Conservation (phyloP, 805 yeast genomes). For the Starmerella cellae region DNA sequence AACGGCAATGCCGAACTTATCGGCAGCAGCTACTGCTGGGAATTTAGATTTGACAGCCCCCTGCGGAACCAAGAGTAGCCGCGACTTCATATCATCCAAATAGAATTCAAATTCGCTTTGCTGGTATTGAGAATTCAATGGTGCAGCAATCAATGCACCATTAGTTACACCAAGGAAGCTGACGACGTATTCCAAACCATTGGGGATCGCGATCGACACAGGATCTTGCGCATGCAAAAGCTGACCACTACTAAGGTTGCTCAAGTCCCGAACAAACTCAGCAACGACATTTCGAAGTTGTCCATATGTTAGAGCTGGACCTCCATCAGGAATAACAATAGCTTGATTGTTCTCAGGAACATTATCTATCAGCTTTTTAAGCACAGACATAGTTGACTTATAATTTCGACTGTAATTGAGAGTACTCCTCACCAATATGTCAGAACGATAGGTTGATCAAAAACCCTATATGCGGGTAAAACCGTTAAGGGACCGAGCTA, state of each 20-base stretch:
- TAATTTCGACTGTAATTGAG: no score
- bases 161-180: constrained; percentile 46
- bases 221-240: constrained; percentile 34
- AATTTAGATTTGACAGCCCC: constrained; percentile 33
- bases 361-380: constrained; percentile 9
- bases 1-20: constrained; percentile 35
- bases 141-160: constrained; percentile 50
- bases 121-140: constrained; percentile 52
- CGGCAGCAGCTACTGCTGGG: constrained; percentile 41
- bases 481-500: no score
- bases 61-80: constrained; percentile 44
- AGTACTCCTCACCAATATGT: no score
- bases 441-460: no score
- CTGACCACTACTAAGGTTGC: constrained; percentile 16
- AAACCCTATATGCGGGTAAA: no score
- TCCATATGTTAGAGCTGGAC: constrained; percentile 34
- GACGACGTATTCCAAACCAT: constrained; percentile 44
- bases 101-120: constrained; percentile 52
- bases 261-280: constrained; percentile 35
- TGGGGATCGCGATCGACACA: constrained; percentile 49
- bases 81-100: constrained; percentile 45
- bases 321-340: constrained; percentile 35
- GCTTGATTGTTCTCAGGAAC: constrained; percentile 16
- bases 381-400: constrained; percentile 12
- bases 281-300: constrained; percentile 35